Percentiles rank a stretch among this genome's conserved stretches.
phyloP scores from a whole-genome alignment of 208 protist species.

The Entamoeba nuttalli region DNA sequence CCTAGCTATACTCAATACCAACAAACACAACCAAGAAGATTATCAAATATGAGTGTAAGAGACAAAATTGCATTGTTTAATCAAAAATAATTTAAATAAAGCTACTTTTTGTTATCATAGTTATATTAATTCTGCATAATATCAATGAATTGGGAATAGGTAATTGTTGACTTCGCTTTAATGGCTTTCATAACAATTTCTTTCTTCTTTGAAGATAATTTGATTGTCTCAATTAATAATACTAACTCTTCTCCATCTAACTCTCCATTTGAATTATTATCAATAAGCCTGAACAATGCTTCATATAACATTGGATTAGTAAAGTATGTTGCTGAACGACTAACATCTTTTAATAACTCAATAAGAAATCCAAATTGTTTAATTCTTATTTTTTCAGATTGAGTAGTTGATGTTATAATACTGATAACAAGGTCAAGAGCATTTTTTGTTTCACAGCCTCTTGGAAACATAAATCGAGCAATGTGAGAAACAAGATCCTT shows the following conservation, averaged over 20 bases:
- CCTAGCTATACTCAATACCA: no score
- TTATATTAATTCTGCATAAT: neutral
- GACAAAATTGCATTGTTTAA: no score
- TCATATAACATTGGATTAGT: neutral
- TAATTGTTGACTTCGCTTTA: neutral
- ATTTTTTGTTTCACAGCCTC: neutral
- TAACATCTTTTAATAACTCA: neutral
- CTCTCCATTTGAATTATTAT: neutral
- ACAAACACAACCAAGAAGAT: no score
- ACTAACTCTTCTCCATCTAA: neutral
- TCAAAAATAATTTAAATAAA: neutral
- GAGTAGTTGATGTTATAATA: neutral
- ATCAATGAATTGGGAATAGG: neutral
- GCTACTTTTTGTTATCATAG: neutral
- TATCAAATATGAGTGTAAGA: no score
- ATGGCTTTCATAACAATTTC: neutral
- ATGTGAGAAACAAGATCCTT: neutral
- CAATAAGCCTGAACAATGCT: neutral
- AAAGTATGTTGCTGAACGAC: neutral
- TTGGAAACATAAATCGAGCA: neutral
- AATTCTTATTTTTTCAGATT: neutral
- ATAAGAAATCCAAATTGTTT: neutral
- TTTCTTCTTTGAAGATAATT: neutral
- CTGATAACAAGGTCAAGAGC: neutral
- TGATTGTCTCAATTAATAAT: neutral